Base-by-base conservation (phyloP, 371 early-diverging fungal genomes). In the Mortierella polycephala region DNA sequence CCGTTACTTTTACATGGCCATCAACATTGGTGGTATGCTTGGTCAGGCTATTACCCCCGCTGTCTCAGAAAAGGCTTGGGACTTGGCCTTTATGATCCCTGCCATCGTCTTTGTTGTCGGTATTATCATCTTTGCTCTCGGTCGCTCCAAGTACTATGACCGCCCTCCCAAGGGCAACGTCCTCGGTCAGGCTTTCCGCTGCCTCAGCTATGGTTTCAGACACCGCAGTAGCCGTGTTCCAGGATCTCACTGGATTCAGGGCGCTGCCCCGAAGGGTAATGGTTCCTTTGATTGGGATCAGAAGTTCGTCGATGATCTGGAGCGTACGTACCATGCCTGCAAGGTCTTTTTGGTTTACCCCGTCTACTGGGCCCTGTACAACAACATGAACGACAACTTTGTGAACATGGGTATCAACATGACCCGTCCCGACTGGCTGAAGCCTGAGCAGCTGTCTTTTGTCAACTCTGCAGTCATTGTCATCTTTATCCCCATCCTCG, bases 1-100 rank as follows among this genome's bases (percentile, higher is more conserved):
- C 82, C 84, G 85, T 61, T 85, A 85, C 79, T 95, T 95, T 74
- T 96, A 95, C 83, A 92, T 92, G 87, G 86, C 91, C 57, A 92
- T 97, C 72, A 95, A 95, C 68, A 63, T 91, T 56, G 95, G 96
- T 41, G 86, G 91, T 42, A 85, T 93, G 39, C 70, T 86, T 44
- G 87, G 90, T 67, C 86, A 89, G 68, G 85, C 88, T 41, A 85
- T 87, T 16, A 89, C 89, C 16, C 87, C 87, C 40, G 64, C 87
- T 39, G 75, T 87, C 62, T 86, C 57, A 58, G 83, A 82, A 64
- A 83, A 87, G 44, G 88, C 86, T 61, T 91, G 70, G 73, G 56
- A 68, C 18, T 21, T 69, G 11, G 93, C 93, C 10, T 94, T 83
- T 67, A 83, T 91, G 60, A 75, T 93, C 53, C 93, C 94, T 10